Percentiles rank a stretch among this genome's conserved stretches.
Evolutionary conservation across 306 rosid species (phyloP).

Genomic region (Rosa multiflora): DNA sequence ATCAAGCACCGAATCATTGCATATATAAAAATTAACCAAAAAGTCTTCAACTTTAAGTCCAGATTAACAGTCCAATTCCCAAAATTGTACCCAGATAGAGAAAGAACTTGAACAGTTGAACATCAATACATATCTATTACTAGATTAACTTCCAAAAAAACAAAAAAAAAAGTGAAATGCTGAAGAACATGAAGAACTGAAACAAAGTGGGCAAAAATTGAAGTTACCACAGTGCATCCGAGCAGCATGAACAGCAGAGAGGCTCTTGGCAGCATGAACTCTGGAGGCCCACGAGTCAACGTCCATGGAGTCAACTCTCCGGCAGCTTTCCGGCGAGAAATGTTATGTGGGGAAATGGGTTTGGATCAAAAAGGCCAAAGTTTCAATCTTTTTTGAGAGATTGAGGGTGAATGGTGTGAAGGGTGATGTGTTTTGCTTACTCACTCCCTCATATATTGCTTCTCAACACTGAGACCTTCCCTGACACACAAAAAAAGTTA

Average conservation of each 20-base stretch:
- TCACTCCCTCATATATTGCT: conserved; percentile 30
- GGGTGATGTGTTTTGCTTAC: conserved; percentile 35
- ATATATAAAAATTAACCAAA: neutral
- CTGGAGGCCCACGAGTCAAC: conserved; percentile 64
- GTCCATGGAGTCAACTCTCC: conserved; percentile 53
- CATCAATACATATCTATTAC: neutral
- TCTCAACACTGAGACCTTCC: conserved; percentile 44
- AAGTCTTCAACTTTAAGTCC: neutral
- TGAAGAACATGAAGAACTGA: conserved; percentile 7
- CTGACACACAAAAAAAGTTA: conserved; percentile 46
- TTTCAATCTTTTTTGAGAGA: neutral
- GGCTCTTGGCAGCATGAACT: conserved; percentile 50
- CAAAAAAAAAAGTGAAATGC: conserved; percentile 10
- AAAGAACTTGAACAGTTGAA: neutral
- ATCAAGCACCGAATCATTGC: neutral
- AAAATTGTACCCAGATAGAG: conserved; percentile 1
- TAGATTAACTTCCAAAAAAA: neutral
- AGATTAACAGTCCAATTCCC: neutral
- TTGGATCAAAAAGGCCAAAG: conserved; percentile 10
- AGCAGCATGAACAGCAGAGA: conserved; percentile 63
- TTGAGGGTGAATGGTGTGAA: conserved; percentile 18
- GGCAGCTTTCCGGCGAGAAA: conserved; percentile 21
- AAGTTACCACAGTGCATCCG: conserved; percentile 69
- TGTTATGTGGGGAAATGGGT: conserved; percentile 11
- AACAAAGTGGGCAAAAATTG: neutral